phyloP scores from a whole-genome alignment of 352 stramenopile genomes.

The Phytophthora pistaciae region DNA sequence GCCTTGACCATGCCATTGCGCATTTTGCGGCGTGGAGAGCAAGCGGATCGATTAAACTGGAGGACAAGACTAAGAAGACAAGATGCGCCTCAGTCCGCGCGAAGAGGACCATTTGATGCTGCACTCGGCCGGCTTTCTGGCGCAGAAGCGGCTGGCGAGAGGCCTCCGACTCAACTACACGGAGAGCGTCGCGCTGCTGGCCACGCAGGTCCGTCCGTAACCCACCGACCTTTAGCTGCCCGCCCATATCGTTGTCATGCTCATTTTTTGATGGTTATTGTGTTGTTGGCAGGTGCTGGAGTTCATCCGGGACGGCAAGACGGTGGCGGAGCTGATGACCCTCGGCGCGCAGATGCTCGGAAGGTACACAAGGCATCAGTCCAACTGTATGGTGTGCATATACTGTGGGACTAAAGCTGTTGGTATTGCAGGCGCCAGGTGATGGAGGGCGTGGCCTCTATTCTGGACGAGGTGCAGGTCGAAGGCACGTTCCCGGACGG shows the following conservation, averaged over 20 bases:
- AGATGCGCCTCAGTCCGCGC: slow-evolving; percentile 69
- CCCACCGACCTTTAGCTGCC: not conserved
- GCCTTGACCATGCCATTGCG: slow-evolving; percentile 20
- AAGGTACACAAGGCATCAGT: slow-evolving; percentile 9
- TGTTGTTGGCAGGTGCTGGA: slow-evolving; percentile 89
- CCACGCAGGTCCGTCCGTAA: slow-evolving; percentile 57
- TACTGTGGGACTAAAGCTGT: no score
- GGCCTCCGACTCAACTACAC: slow-evolving; percentile 95
- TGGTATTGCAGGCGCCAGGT: slow-evolving; percentile 81
- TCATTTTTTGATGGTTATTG: not conserved
- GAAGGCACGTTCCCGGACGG: slow-evolving; percentile 98
- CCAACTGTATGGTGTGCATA: not conserved
- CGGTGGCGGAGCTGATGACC: slow-evolving; percentile 91
- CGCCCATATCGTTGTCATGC: not conserved
- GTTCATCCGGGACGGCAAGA: slow-evolving; percentile 93
- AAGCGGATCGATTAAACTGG: slow-evolving; percentile 4
- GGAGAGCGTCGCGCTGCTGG: slow-evolving; percentile 94
- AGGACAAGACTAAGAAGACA: not conserved
- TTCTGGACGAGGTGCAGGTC: slow-evolving; percentile 96
- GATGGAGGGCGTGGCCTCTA: slow-evolving; percentile 89
- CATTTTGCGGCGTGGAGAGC: slow-evolving; percentile 17
- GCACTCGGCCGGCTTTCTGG: slow-evolving; percentile 91
- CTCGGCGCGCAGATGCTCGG: slow-evolving; percentile 88
- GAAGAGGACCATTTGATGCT: slow-evolving; percentile 82
- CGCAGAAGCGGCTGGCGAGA: slow-evolving; percentile 95